Base-by-base conservation (phyloP, 1,284 basidiomycete species). In the Papiliotrema terrestris region DNA sequence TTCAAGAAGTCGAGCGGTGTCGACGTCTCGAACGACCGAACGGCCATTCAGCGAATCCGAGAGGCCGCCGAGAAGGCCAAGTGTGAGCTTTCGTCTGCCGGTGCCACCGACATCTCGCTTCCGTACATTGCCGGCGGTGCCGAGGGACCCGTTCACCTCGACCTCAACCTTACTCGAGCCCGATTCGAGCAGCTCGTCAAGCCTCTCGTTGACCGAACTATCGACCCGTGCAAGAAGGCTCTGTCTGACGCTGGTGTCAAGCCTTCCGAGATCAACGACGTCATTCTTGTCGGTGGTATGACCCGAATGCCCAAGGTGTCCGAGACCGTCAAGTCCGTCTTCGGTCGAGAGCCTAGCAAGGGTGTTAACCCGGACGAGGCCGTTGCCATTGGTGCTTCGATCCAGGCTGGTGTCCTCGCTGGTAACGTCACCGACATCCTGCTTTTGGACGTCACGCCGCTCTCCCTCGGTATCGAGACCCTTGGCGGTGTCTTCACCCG, bases 61-160 rank as follows among this genome's bases (percentile, higher is more conserved):
- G 95, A 98, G 78, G 95, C 95, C 26, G 92, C 94, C 26, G 95
- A 98, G 83, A 97, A 98, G 83, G 95, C 95, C 65, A 98, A 98
- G 85, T 96, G 96, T 57, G 95, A 98, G 77, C 82, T 98, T 22
- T 97, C 93, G 39, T 93, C 90, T 25, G 90, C 93, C 6, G 81
- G 88, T 0, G 88, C 94, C 76, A 98, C 94, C 51, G 95, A 98
- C 77, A 86, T 97, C 80, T 95, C 94, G 78, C 78, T 98, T 66
- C 95, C 94, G 2, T 98, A 97, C 84, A 96, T 98, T 78, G 94
- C 93, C 55, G 92, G 92, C 26, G 91, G 94, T 70, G 89, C 90
- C 4, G 84, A 86, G 9, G 95, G 95, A 22, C 91, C 95, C 58
- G 94, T 95, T 80, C 95, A 98, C 79, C 93, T 98, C 81, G 97